Evolutionary conservation across 805 yeast genomes (phyloP), one percentile per base, ranked within the genome.

Genomic region (Kodamaea kakaduensis): DNA sequence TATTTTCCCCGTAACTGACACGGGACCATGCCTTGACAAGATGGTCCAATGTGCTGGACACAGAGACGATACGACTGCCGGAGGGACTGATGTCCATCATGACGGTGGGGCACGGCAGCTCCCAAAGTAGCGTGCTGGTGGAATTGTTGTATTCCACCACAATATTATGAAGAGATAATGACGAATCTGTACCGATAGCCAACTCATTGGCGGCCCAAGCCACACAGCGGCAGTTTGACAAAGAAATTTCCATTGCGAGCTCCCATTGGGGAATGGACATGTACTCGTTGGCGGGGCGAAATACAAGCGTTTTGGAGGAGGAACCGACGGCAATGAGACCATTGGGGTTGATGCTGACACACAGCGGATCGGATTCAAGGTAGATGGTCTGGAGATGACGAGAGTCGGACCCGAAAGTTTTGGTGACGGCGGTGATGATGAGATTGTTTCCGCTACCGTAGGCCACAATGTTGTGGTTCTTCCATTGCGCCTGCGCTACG

Each of bases 401-500:
- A 5, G 26, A 15, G 13, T 35, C 31, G 15, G 15, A 3, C 20
- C 20, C 12, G 29, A n/a, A 12, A 22, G 9, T 21, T 18, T 16
- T 28, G 15, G 43, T 37, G 12, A 37, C 43, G 9, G 57, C 42
- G 16, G 53, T 46, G 34, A 67, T 71, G 21, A 90, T 83, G 45
- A 90, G 65, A 54, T 86, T 87, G 59, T 87, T 87, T 0, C 96
- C 97, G 1, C 96, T 85, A 39, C 88, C 84, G 54, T 90, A 90
- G 1, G 78, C 78, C 21, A 84, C 59, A 2, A 87, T 58, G 34
- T 77, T 73, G 40, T 75, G 77, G 8, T 68, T 67, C 37, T 76
- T 77, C 95, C 95, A 87, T 24, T 63, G 59, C 1, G 86, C 64
- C 44, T 73, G 74, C 9, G 64, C 67, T 1, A 74, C 54, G 19